Base-by-base conservation (phyloP, 257 asterid species). In the Solanum pinnatisectum region DNA sequence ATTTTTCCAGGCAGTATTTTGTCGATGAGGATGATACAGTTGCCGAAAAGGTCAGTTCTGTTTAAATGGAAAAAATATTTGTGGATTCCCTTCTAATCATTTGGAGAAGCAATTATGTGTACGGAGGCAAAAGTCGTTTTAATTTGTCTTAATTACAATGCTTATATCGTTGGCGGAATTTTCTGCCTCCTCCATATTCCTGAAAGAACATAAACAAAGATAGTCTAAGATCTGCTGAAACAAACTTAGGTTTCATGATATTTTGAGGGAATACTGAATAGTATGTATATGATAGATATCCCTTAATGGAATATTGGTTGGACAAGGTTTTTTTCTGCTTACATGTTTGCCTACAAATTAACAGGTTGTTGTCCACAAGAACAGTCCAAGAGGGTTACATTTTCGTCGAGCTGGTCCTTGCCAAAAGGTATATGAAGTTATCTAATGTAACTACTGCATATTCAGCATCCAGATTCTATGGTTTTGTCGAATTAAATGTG, bases 331-430 rank as follows among this genome's bases (percentile, higher is more conserved):
- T 18, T 6, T 35, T 60, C 15, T 37, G 36, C 23, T 86, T 44
- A 81, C 36, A 71, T 20, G 30, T 49, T 81, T 30, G 44, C 85
- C 85, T 30, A 18, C 36, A 46, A 81, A 81, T 40, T 32, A 70
- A 25, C 88, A 96, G 98, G 85, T 94, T 25, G 98, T 97, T 46
- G 98, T 96, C 76, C 99, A 96, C 91, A 94, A 92, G 93, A 93
- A 92, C 88, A 90, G 96, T 77, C 95, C 95, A 33, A 90, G 98
- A 90, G 98, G 99, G 74, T 27, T 35, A 84, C 99, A 97, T 96
- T 97, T 97, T 86, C 93, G 99, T 73, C 98, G 99, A 46, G 98
- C 98, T 25, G 99, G 99, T 87, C 98, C 99, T 89, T 93, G 98
- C 88, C 98, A 97, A 90, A 94, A 86, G 88, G 99, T 94, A 81